Evolutionary conservation across 2,329 filamentous ascomycete genomes (phyloP), one percentile per base, ranked within the genome.

Genomic region (Penicillium sp.): DNA sequence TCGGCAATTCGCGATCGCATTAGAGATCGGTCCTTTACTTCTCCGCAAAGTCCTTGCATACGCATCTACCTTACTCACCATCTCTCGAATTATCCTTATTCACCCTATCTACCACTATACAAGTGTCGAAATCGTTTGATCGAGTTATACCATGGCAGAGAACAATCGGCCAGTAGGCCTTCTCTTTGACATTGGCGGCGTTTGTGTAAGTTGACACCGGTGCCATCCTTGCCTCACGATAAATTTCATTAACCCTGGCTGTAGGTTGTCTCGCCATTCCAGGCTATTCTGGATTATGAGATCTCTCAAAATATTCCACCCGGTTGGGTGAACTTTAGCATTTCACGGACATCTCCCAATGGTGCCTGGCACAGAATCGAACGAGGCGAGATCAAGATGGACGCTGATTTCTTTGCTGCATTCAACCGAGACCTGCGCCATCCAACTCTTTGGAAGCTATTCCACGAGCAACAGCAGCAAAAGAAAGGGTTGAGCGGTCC

Each of bases 151-250:
- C 24, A 80, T 79, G 76, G 52, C 75, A 7, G 58, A 65, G 37
- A 67, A 67, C 33, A 78, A 74, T 51, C 78, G 62, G 49, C 89
- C 89, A 24, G 88, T 89, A 62, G 89, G 90, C 49, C 77, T 95
- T 26, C 79, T 99, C 18, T 97, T 97, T 71, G 94, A 99, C 74
- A 94, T 99, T 62, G 94, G 94, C 32, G 94, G 94, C 56, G 94
- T 99, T 62, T 95, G 91, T 80, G 93, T 96, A 87, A 80, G 90
- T 46, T 36, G 39, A 27, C 29, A 17, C 29, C 43, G 42, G 17
- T 13, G 18, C 17, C 33, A 20, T 37, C 1, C 18, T 13, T 13
- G 18, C 40, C 33, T 21, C 2, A 36, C 21, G 4, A 21, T 9
- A 12, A 24, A 9, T 13, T 24, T 41, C 21, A 43, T 54, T 65